Percentiles rank a stretch among this genome's conserved stretches.
phyloP scores from a whole-genome alignment of 208 protist genomes.

The Leishmania gerbilli region DNA sequence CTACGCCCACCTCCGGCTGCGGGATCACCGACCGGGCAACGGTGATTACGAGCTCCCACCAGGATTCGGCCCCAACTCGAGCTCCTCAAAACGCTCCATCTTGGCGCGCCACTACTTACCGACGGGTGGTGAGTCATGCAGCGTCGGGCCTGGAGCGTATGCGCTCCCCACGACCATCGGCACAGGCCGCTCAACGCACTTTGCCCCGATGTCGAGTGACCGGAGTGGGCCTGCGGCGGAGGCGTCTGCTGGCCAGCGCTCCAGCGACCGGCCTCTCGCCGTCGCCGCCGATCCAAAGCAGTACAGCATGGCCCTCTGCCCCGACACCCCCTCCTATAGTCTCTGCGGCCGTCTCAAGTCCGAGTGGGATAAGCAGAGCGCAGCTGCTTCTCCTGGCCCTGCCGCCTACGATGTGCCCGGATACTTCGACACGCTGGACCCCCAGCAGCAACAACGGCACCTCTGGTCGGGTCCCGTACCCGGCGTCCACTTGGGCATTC shows the following conservation, averaged over 20 bases:
- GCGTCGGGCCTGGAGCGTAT: conserved; percentile 66
- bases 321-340: conserved; percentile 70
- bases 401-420: conserved; percentile 62
- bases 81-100: conserved; percentile 50
- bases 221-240: neutral
- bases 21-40: conserved; percentile 70
- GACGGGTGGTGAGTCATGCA: conserved; percentile 31
- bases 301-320: conserved; percentile 68
- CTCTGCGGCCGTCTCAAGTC: conserved; percentile 54
- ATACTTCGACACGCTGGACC: conserved; percentile 44
- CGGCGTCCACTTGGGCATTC: conserved; percentile 61
- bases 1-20: conserved; percentile 76
- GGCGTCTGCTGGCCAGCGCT: neutral
- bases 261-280: neutral
- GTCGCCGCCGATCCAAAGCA: conserved; percentile 44
- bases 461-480: conserved; percentile 25
- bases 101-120: conserved; percentile 28
- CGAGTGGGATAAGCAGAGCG: conserved; percentile 35
- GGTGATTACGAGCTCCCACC: conserved; percentile 66
- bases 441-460: conserved; percentile 10
- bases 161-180: conserved; percentile 63
- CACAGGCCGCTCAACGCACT: conserved; percentile 48
- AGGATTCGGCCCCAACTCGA: conserved; percentile 39
- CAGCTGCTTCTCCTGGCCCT: conserved; percentile 24
- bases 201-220: conserved; percentile 25